phyloP scores from a whole-genome alignment of 176 grass and related monocot species.

The Rhynchospora breviuscula region DNA sequence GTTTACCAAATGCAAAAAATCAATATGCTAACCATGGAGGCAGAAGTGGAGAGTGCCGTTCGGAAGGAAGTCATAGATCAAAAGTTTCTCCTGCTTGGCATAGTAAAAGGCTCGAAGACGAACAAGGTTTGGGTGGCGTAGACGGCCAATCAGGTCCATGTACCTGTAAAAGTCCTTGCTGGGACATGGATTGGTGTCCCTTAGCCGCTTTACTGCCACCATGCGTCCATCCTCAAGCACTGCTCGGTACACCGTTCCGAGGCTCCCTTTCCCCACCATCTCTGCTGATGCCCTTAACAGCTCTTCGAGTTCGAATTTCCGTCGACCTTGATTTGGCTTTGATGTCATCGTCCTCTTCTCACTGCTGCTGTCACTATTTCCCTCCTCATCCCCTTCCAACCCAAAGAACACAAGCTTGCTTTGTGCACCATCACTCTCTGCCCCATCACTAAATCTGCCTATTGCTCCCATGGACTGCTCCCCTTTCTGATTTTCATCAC shows the following conservation, averaged over 20 bases:
- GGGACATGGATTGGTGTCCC: constrained; percentile 60
- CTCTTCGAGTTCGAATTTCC: constrained; percentile 73
- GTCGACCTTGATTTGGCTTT: constrained; percentile 22
- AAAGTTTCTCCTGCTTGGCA: constrained; percentile 86
- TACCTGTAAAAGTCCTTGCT: constrained; percentile 68
- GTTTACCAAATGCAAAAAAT: neutral
- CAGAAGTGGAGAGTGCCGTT: constrained; percentile 65
- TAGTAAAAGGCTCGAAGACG: constrained; percentile 74
- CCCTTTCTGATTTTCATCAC: constrained; percentile 30
- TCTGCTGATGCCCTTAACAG: constrained; percentile 79
- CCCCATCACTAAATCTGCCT: constrained; percentile 44
- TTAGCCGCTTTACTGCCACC: constrained; percentile 74
- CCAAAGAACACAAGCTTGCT: constrained; percentile 82
- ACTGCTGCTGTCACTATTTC: constrained; percentile 18
- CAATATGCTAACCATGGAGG: constrained; percentile 44
- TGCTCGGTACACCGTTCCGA: constrained; percentile 83
- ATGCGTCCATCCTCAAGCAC: constrained; percentile 60
- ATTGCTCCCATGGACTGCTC: constrained; percentile 38
- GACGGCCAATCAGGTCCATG: constrained; percentile 86
- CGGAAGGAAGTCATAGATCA: constrained; percentile 82
- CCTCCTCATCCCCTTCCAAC: constrained; percentile 30
- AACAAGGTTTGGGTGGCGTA: constrained; percentile 69
- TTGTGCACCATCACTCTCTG: constrained; percentile 64
- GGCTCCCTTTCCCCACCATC: constrained; percentile 71
- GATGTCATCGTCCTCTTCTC: constrained; percentile 22